Base-by-base conservation (phyloP, 2,329 filamentous ascomycete species). In the Cryoendolithus antarcticus region DNA sequence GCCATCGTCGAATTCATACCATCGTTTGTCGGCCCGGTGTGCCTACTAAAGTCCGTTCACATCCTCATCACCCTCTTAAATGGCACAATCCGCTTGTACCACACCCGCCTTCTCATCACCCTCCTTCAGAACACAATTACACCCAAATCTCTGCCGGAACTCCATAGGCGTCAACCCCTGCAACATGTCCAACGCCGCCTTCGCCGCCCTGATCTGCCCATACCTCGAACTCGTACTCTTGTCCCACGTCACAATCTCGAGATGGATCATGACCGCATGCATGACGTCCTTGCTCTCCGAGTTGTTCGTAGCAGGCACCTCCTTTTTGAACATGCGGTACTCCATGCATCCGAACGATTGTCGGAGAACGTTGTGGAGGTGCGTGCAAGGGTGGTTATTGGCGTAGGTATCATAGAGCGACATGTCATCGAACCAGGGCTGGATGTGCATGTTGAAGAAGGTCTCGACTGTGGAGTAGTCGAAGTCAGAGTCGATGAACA, bases 401-500 rank as follows among this genome's bases (percentile, higher is more conserved):
- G 86, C 86, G 57, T 84, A 95, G 0, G 75, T 75, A 58, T 96
- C 86, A 59, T 94, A 95, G 30, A 91, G 71, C 3, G 70, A 66
- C 78, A 96, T 94, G 59, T 95, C 81, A 37, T 73, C 67, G 57
- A 96, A 96, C 62, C 78, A 94, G 2, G 77, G 78, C 41, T 72
- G 70, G 40, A 96, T 72, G 46, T 88, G 77, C 9, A 52, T 57
- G n/a, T 75, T 62, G 60, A 94, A 95, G 62, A 98, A 96, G 0
- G 57, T 56, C 45, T 82, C 75, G 1, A 96, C 81, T 11, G 77
- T 69, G 9, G 59, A 58, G 59, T 81, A 95, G 54, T 91, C 65
- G 62, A 89, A 96, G 34, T 71, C 67, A 0, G 84, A 82, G 60
- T 98, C 91, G 8, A 98, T 82, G 56, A 96, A 96, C 13, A 95